phyloP scores from a whole-genome alignment of 345 rosid species.

The Aquilaria yunnanensis region DNA sequence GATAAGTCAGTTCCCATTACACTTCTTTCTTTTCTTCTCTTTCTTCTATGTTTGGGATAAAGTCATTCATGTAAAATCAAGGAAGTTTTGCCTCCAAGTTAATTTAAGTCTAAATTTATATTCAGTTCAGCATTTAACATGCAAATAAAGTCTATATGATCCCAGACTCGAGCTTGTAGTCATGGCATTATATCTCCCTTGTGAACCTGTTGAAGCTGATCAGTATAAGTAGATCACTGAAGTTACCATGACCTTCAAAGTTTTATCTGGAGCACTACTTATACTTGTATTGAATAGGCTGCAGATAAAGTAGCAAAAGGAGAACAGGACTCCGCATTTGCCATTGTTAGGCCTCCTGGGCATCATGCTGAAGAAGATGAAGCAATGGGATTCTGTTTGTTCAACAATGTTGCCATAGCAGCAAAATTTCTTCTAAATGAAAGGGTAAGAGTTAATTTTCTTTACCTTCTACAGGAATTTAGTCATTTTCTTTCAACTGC shows the following conservation, averaged over 20 bases:
- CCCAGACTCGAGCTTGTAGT: too few relatives aligned
- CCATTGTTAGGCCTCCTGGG: constrained; percentile 99
- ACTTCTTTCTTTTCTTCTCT: too few relatives aligned
- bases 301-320: constrained; percentile 79
- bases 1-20: too few relatives aligned
- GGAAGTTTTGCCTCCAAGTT: too few relatives aligned
- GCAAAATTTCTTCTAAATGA: constrained; percentile 57
- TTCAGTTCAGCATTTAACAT: neutral
- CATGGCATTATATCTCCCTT: too few relatives aligned
- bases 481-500: neutral
- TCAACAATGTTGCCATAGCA: constrained; percentile 92
- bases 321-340: constrained; percentile 74
- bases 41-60: too few relatives aligned
- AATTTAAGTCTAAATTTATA: neutral
- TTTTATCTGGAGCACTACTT: neutral
- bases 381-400: constrained; percentile 93
- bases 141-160: too few relatives aligned
- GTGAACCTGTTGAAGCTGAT: too few relatives aligned
- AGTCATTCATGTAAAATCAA: too few relatives aligned
- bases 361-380: constrained; percentile 89
- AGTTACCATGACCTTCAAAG: too few relatives aligned
- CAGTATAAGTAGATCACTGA: too few relatives aligned
- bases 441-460: constrained; percentile 39
- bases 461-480: neutral
- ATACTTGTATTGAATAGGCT: constrained; percentile 26